Evolutionary conservation across 2,329 filamentous ascomycete genomes (phyloP).

Genomic region (Colletotrichum noveboracense): DNA sequence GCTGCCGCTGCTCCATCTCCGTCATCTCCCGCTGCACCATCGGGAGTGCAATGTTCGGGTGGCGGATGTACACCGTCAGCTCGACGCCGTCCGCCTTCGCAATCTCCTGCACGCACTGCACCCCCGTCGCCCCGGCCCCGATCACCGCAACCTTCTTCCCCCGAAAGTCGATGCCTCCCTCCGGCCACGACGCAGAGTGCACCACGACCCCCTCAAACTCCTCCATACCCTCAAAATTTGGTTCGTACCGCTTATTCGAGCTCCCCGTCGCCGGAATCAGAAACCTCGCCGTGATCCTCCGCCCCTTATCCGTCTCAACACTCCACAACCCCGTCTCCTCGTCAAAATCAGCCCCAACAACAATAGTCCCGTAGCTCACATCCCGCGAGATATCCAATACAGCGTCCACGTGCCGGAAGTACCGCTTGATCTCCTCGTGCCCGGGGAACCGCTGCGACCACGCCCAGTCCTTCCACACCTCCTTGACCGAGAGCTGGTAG

Average conservation of each 20-base stretch:
- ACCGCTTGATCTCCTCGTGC: slow-evolving; percentile 44
- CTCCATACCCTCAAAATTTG: slow-evolving; percentile 35
- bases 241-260: slow-evolving; percentile 45
- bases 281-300: slow-evolving; percentile 42
- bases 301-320: slow-evolving; percentile 45
- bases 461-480: slow-evolving; percentile 48
- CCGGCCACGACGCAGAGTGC: slow-evolving; percentile 34
- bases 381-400: slow-evolving; percentile 48
- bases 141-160: slow-evolving; percentile 34
- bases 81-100: slow-evolving; percentile 37
- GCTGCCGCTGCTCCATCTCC: slow-evolving; percentile 48
- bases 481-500: slow-evolving; percentile 40
- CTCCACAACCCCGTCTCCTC: slow-evolving; percentile 42
- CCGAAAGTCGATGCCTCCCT: slow-evolving; percentile 17
- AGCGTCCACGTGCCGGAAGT: slow-evolving; percentile 52
- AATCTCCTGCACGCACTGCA: slow-evolving; percentile 34
- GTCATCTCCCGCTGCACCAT: slow-evolving; percentile 56
- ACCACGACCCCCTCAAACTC: slow-evolving; percentile 31
- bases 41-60: slow-evolving; percentile 62
- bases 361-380: slow-evolving; percentile 46
- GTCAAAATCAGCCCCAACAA: slow-evolving; percentile 46
- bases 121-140: slow-evolving; percentile 33
- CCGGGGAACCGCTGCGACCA: slow-evolving; percentile 46
- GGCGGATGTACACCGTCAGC: slow-evolving; percentile 59
- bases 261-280: slow-evolving; percentile 53